Conservation (phyloP, 495 filamentous ascomycete species). For the Penicillium riverlandense region DNA sequence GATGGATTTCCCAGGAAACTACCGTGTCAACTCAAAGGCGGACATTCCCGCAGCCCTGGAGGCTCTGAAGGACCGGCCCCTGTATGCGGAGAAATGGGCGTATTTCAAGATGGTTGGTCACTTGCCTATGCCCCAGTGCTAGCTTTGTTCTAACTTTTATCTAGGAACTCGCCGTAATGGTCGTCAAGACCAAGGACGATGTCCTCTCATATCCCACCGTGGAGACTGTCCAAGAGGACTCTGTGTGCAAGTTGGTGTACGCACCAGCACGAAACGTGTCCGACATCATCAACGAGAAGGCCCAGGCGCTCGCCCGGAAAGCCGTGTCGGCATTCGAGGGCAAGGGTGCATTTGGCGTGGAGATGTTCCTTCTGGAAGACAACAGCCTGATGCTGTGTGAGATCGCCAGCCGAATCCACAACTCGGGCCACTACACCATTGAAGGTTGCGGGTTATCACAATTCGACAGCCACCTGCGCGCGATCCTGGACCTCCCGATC, state of each 20-base stretch:
- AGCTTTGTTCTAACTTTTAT: neutral
- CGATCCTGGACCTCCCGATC: constrained; percentile 75
- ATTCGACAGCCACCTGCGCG: constrained; percentile 81
- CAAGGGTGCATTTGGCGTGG: constrained; percentile 90
- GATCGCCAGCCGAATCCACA: constrained; percentile 92
- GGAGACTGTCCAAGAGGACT: constrained; percentile 92
- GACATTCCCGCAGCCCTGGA: constrained; percentile 66
- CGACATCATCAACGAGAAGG: constrained; percentile 49
- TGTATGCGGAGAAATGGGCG: constrained; percentile 92
- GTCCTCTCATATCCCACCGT: constrained; percentile 79
- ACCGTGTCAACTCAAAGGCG: constrained; percentile 55
- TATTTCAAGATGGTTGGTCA: constrained; percentile 58
- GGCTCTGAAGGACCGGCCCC: constrained; percentile 57
- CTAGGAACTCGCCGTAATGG: constrained; percentile 86
- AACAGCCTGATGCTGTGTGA: constrained; percentile 77
- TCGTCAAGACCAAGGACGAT: constrained; percentile 78
- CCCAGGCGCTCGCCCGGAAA: constrained; percentile 69
- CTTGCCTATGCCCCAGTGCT: neutral
- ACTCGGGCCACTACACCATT: constrained; percentile 96
- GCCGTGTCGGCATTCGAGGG: constrained; percentile 77
- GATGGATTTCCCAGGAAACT: constrained; percentile 52
- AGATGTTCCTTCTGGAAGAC: constrained; percentile 88
- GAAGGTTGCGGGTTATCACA: constrained; percentile 88
- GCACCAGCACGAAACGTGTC: constrained; percentile 72
- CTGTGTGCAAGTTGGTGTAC: constrained; percentile 90